Evolutionary conservation across 169 alveolate species (phyloP).

Genomic region (Besnoitia besnoiti): DNA sequence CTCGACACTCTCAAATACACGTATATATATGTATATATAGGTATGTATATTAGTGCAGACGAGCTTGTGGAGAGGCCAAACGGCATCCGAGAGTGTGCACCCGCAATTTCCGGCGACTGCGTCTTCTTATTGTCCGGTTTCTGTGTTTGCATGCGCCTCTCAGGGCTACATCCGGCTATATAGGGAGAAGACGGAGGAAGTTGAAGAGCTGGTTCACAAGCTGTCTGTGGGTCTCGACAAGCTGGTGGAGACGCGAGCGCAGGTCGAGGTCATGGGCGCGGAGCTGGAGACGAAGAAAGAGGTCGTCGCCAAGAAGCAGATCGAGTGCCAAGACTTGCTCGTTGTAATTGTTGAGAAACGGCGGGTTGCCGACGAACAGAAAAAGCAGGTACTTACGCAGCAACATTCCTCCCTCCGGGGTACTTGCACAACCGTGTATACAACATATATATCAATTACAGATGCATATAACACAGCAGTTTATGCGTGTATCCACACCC

Average conservation of each 20-base stretch:
- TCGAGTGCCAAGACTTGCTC: slow-evolving; percentile 91
- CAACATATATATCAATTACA: too few relatives aligned
- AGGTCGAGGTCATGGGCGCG: slow-evolving; percentile 88
- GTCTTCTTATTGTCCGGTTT: not conserved
- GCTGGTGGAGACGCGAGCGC: slow-evolving; percentile 90
- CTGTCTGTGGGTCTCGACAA: slow-evolving; percentile 91
- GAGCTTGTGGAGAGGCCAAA: not conserved
- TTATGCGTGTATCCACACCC: too few relatives aligned
- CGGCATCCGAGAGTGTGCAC: too few relatives aligned
- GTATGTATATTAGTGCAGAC: not conserved
- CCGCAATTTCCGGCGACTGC: not conserved
- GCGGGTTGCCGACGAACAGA: slow-evolving; percentile 88
- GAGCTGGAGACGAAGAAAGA: slow-evolving; percentile 89
- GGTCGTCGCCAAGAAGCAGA: slow-evolving; percentile 87
- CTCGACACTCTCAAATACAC: too few relatives aligned
- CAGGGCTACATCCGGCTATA: slow-evolving; percentile 88
- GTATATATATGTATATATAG: not conserved
- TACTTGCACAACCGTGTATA: too few relatives aligned
- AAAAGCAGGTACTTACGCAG: slow-evolving; percentile 71
- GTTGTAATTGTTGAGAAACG: slow-evolving; percentile 86
- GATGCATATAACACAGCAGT: too few relatives aligned
- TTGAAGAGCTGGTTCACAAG: slow-evolving; percentile 86
- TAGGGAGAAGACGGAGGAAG: slow-evolving; percentile 85
- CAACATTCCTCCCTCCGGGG: too few relatives aligned
- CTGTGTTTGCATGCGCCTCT: not conserved